Base-by-base conservation (phyloP, 768 basidiomycete species). In the Leucosporidium yakuticum region DNA sequence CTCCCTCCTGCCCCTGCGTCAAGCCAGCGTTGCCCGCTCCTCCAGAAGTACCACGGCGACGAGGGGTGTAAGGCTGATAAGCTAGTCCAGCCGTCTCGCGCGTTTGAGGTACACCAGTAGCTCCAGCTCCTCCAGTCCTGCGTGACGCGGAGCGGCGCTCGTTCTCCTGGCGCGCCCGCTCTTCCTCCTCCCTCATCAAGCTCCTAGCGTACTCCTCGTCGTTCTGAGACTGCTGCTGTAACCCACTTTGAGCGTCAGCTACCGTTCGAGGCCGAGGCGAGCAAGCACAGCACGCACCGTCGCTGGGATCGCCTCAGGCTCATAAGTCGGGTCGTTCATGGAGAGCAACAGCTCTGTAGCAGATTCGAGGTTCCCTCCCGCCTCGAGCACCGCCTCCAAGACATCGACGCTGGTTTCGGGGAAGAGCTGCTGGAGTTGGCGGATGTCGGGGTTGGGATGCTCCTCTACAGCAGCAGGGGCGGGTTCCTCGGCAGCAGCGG, bases 371-470 rank as follows among this genome's bases (percentile, higher is more conserved):
- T 58, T 60, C 6, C 63, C 66, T 0, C n/a, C 47, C 1, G 63
- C 53, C 0, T 56, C 60, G n/a, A 71, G 60, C 2, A 71, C 66
- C 1, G 65, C 63, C 12, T 71, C 69, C n/a, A 68, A n/a, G 44
- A 71, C 54, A 25, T 59, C 63, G 12, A 59, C 39, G 27, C 63
- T 63, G 39, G 56, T 48, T 12, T 21, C 19, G 2, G 69, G 66
- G 60, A 71, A 71, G 21, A 71, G 50, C 2, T 65, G 63, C 17
- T 55, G 60, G 20, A 71, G 56, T 27, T 67, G 66, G 17, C 39
- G 39, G 39, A 44, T 44, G 7, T 39, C 65, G 25, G 64, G 55
- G n/a, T 59, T 25, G 1, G 64, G 60, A 25, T 67, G 56, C 5
- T n/a, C 11, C 17, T 44, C 39, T 44, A 44, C 39, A 44, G 39